These are phyloP conservation scores for Hanseniaspora jakobsenii DNA, from an alignment of 805 yeast species.

Conservation along the genomic window DNA sequence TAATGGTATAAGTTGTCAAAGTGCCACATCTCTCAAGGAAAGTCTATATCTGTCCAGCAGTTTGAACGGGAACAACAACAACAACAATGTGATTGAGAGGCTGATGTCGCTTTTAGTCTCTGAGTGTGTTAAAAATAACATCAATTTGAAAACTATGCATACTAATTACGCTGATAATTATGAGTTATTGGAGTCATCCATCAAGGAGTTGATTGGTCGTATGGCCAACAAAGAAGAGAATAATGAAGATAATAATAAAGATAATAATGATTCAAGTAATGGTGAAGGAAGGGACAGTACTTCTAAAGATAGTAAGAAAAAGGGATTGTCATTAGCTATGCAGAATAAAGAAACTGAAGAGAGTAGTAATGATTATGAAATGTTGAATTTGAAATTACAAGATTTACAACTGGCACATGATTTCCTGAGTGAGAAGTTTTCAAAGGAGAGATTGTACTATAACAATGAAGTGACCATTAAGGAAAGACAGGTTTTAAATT, in stretches of 20 bases:
- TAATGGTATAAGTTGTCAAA: not conserved
- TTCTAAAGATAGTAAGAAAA: too few species aligned
- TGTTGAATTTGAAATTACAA: conserved; percentile 45
- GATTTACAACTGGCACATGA: conserved; percentile 64
- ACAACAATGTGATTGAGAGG: not conserved
- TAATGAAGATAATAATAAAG: not conserved
- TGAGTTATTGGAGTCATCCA: conserved; percentile 2
- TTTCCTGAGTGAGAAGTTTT: conserved; percentile 55
- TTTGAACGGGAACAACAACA: not conserved
- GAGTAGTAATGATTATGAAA: conserved; percentile 15
- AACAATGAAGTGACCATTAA: conserved; percentile 31
- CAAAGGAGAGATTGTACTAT: conserved; percentile 49
- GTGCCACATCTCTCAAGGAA: conserved; percentile 8
- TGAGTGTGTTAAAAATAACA: conserved; percentile 10
- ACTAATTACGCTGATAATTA: not conserved
- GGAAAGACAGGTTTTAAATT: conserved; percentile 1
- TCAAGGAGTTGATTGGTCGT: conserved; percentile 9
- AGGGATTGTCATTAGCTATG: not conserved
- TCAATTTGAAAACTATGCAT: not conserved
- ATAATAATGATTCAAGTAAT: too few species aligned
- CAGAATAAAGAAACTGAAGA: not conserved
- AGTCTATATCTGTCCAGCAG: not conserved
- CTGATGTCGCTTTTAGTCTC: conserved; percentile 6
- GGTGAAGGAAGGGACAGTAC: not conserved
- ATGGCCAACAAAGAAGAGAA: too few species aligned